A percentile compares a stretch with the other conserved stretches of the same genome.
phyloP scores from a whole-genome alignment of 805 yeast species.

The Lipomyces sp. region DNA sequence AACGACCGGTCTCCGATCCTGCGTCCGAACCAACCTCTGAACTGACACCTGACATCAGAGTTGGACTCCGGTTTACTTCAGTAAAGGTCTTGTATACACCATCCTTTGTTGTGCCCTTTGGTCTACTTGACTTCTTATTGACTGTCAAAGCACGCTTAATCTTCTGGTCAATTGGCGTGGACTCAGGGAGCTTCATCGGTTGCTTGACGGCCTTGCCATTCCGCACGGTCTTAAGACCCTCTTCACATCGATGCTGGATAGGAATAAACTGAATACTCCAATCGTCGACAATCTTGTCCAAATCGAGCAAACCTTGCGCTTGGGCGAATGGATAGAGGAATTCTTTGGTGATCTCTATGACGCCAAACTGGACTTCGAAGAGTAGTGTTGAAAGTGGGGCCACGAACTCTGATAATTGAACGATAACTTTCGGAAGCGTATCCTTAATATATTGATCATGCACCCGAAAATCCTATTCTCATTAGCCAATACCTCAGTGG shows the following conservation, averaged over 20 bases:
- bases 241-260: slow-evolving; percentile 41
- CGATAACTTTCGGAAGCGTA: slow-evolving; percentile 42
- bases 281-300: slow-evolving; percentile 36
- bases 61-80: slow-evolving; percentile 19
- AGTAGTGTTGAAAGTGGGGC: slow-evolving; percentile 42
- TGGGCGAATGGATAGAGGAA: slow-evolving; percentile 39
- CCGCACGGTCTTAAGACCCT: slow-evolving; percentile 39
- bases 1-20: slow-evolving; percentile 10
- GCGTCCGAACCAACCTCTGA: slow-evolving; percentile 22
- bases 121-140: slow-evolving; percentile 42
- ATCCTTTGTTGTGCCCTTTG: slow-evolving; percentile 30
- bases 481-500: background rate
- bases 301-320: slow-evolving; percentile 38
- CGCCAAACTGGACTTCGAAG: slow-evolving; percentile 41
- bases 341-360: slow-evolving; percentile 39
- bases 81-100: slow-evolving; percentile 30
- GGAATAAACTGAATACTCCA: slow-evolving; percentile 43
- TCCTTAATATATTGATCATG: slow-evolving; percentile 43
- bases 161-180: slow-evolving; percentile 30
- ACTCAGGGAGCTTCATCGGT: slow-evolving; percentile 40
- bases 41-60: slow-evolving; percentile 15
- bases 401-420: slow-evolving; percentile 43
- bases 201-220: slow-evolving; percentile 42
- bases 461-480: slow-evolving; percentile 38
- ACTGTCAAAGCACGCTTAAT: slow-evolving; percentile 45